Evolutionary conservation across 1,284 basidiomycete species (phyloP).

Genomic region (Volvariella volvacea): DNA sequence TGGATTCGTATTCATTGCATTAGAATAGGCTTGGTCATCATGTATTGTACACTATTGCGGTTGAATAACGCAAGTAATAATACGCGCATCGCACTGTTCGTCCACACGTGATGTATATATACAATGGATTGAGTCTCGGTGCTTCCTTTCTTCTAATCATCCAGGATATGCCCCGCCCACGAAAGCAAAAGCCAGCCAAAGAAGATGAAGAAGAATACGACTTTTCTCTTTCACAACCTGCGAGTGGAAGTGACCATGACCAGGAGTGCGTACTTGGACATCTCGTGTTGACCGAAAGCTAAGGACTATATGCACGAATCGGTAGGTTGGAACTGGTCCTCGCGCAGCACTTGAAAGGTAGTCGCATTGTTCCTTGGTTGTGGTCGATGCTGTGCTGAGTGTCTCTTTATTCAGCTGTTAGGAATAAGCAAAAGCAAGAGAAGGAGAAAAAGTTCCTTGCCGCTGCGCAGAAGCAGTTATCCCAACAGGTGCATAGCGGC

Average conservation of each 20-base stretch:
- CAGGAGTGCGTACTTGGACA: slow-evolving; percentile 10
- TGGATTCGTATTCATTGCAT: not conserved
- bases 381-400: not conserved
- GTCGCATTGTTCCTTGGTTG: not conserved
- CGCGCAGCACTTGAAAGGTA: not conserved
- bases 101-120: not conserved
- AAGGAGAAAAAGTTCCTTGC: slow-evolving; percentile 16
- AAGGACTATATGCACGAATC: not conserved
- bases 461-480: slow-evolving; percentile 14
- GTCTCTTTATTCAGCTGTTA: slow-evolving; percentile 8
- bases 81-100: too few relatives aligned
- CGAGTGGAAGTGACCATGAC: slow-evolving; percentile 15
- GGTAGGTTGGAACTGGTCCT: not conserved
- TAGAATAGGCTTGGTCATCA: too few relatives aligned
- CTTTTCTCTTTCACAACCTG: slow-evolving; percentile 14
- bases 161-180: not conserved
- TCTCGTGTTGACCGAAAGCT: not conserved
- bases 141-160: not conserved
- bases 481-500: slow-evolving; percentile 12
- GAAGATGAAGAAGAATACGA: slow-evolving; percentile 12
- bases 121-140: too few relatives aligned
- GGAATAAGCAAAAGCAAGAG: slow-evolving; percentile 15
- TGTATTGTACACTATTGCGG: too few relatives aligned
- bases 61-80: too few relatives aligned
- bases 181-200: not conserved